Percentiles rank a stretch among this genome's conserved stretches.
These are phyloP conservation scores for Kazachstania psychrophila DNA, from an alignment of 805 yeast genomes.

Conservation along the genomic window DNA sequence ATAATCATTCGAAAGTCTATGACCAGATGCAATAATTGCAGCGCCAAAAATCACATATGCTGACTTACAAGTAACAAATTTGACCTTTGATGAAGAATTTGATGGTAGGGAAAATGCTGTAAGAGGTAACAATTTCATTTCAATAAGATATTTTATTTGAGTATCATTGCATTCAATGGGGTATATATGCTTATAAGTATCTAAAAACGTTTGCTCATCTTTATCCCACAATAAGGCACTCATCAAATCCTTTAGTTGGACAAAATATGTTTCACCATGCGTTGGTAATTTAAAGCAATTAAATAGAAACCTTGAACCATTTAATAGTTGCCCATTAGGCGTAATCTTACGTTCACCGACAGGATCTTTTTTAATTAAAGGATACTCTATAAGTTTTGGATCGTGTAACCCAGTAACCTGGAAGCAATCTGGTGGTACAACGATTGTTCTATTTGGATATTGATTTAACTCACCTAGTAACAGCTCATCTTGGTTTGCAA, in stretches of 20 bases:
- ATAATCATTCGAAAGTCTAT: slow-evolving; percentile 45
- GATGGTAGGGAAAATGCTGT: too few relatives aligned
- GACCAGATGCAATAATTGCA: slow-evolving; percentile 37
- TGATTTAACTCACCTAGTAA: slow-evolving; percentile 16
- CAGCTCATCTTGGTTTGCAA: slow-evolving; percentile 12
- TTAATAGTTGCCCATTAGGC: slow-evolving; percentile 31
- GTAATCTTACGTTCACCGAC: slow-evolving; percentile 39
- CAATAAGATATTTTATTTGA: slow-evolving; percentile 33
- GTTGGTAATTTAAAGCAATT: slow-evolving; percentile 35
- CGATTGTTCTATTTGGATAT: slow-evolving; percentile 15
- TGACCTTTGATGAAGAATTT: too few relatives aligned
- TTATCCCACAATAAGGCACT: slow-evolving; percentile 34
- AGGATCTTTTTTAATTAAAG: slow-evolving; percentile 28
- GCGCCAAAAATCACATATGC: slow-evolving; percentile 46
- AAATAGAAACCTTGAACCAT: slow-evolving; percentile 34
- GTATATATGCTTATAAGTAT: slow-evolving; percentile 31
- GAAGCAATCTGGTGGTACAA: slow-evolving; percentile 12
- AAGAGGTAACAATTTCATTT: slow-evolving; percentile 20
- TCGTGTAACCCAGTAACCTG: slow-evolving; percentile 5
- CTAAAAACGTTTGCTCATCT: slow-evolving; percentile 37
- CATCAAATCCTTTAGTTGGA: slow-evolving; percentile 29
- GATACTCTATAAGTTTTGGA: slow-evolving; percentile 9
- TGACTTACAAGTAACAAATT: slow-evolving; percentile 35
- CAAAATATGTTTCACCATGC: slow-evolving; percentile 31
- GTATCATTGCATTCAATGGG: slow-evolving; percentile 31